Base-by-base conservation (phyloP, 1,284 basidiomycete species). In the Malassezia equina region DNA sequence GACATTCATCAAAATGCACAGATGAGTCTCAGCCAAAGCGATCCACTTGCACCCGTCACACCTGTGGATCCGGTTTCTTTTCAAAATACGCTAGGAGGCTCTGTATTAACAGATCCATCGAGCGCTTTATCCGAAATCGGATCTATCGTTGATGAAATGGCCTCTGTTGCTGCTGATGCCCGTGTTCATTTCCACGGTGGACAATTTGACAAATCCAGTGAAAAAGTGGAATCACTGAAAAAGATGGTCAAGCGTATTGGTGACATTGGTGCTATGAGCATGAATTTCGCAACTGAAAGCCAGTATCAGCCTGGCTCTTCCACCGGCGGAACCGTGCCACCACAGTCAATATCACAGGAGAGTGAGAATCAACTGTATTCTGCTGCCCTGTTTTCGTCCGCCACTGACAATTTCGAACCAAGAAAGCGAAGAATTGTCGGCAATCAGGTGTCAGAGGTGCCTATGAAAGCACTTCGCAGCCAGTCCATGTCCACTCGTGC, bases 181-280 rank as follows among this genome's bases (percentile, higher is more conserved):
- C 31, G 59, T 5, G 42, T 44, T 1, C 51, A 52, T 15, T 63
- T 64, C 34, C 52, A 47, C 13, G 41, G 57, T 5, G 62, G 58
- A 12, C 50, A 59, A 13, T 62, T 58, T 25, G 54, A 53, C 4
- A 47, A 44, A 28, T 56, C 58, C 33, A 60, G 47, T 19, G 47
- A 52, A 31, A 55, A 51, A 27, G 39, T 64, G 1, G 52, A 47
- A n/a, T 47, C 60, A 15, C 21, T 64, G 7, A 40, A 52, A 43
- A 40, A 47, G 15, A 46, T 51, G 33, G 40, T 64, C 12, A 52
- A 36, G 7, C 42, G 49, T 17, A 52, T 64, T 19, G 62, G 53
- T 15, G 57, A 60, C 11, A 44, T 64, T 8, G 62, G 62, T 12
- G 21, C 41, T 0, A 46, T 33, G 12, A 47, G 57, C 39, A 25